Evolutionary conservation across 768 basidiomycete genomes (phyloP), one percentile per base, ranked within the genome.

Genomic region (Megacollybia marginata): DNA sequence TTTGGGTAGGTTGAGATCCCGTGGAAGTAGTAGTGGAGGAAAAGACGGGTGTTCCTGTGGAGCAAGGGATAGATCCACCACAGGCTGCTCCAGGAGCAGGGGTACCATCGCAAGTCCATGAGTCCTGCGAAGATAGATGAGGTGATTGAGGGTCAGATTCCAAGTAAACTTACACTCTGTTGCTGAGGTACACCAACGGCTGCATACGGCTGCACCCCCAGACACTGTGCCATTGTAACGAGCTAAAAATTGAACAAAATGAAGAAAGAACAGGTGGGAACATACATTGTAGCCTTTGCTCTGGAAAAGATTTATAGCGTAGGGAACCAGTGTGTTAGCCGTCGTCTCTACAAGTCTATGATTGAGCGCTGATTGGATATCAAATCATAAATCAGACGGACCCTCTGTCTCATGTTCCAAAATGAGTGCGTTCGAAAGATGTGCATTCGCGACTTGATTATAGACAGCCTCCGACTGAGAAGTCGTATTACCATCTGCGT

Each of bases 61-160:
- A 28, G 6, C 23, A 28, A 28, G 23, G 23, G 23, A 28, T 28
- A 23, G 47, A 40, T 42, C 54, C 54, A 16, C 54, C 50, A 40
- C 54, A 54, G 36, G 47, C 50, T 7, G n/a, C 34, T 13, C 50
- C 50, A 8, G 54, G 50, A 13, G 40, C 48, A 3, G 38, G 28
- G 49, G 54, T 11, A 47, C 45, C 23, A 28, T 28, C 23, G 23
- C 23, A 28, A 28, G 23, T 28, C 23, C 23, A 28, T 28, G 23
- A 2, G 4, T 2, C 2, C 23, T 28, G 23, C 23, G 23, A 28
- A 28, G 6, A 6, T 28, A 28, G 23, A 28, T 28, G 23, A 28
- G 6, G 2, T 28, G 23, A 28, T 28, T 28, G 23, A 28, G 23
- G 23, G 2, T 6, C 2, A 28, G 23, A 6, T 2, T 28, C 6